Percentiles rank a stretch among this genome's conserved stretches.
These are phyloP conservation scores for Rhizopogon roseolus DNA, from an alignment of 768 basidiomycete species.

Conservation along the genomic window DNA sequence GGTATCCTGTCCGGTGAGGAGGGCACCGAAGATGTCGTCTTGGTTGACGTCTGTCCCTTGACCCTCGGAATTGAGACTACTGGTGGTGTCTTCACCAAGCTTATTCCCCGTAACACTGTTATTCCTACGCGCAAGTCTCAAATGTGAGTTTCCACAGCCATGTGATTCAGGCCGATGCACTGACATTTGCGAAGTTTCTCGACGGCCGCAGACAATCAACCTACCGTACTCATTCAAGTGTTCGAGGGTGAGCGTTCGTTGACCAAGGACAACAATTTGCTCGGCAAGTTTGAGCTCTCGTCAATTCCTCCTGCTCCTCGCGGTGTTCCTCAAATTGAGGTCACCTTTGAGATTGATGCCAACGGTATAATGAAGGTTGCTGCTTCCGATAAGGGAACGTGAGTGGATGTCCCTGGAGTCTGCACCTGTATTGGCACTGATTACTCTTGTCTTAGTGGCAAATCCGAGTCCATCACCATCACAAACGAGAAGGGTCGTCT, in stretches of 20 bases:
- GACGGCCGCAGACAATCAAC: slow-evolving; percentile 87
- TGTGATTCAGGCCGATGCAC: neutral
- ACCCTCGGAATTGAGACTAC: slow-evolving; percentile 99
- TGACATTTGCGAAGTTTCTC: slow-evolving; percentile 46
- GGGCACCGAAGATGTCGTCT: slow-evolving; percentile 84
- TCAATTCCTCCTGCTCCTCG: slow-evolving; percentile 93
- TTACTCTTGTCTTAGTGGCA: slow-evolving; percentile 46
- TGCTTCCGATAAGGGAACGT: slow-evolving; percentile 93
- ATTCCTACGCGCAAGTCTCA: slow-evolving; percentile 97
- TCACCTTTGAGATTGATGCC: slow-evolving; percentile 92
- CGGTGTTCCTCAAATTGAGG: slow-evolving; percentile 96
- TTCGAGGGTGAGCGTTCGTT: slow-evolving; percentile 96
- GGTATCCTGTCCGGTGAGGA: slow-evolving; percentile 96
- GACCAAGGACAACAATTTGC: slow-evolving; percentile 98
- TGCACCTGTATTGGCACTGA: neutral
- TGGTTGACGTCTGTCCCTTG: slow-evolving; percentile 95
- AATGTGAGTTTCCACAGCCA: slow-evolving; percentile 46
- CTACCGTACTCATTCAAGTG: slow-evolving; percentile 94
- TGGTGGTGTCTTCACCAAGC: slow-evolving; percentile 95
- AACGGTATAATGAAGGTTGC: slow-evolving; percentile 94
- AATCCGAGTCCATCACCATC: slow-evolving; percentile 88
- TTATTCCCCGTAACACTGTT: slow-evolving; percentile 96
- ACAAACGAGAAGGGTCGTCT: slow-evolving; percentile 95
- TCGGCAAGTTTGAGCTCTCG: slow-evolving; percentile 94
- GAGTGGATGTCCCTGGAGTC: slow-evolving; percentile 21